Conservation (phyloP, 805 yeast species). For the Alloascoidea hylecoeti region DNA sequence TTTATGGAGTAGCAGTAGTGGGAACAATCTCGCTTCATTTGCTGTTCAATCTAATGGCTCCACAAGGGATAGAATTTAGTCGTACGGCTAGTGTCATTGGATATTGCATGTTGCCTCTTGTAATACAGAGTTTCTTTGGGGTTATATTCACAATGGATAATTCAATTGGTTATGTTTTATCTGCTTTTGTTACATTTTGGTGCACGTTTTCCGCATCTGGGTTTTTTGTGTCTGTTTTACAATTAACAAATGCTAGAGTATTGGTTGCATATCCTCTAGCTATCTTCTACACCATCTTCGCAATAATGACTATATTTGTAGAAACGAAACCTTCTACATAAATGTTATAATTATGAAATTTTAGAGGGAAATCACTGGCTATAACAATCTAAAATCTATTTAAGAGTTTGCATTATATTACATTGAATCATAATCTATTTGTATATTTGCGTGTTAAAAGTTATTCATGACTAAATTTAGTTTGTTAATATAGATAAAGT, state of each 20-base stretch:
- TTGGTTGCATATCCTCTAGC: slow-evolving; percentile 89
- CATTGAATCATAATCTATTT: too few relatives aligned
- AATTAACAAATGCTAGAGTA: slow-evolving; percentile 72
- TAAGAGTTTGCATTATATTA: too few relatives aligned
- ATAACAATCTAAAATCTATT: too few relatives aligned
- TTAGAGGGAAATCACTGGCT: too few relatives aligned
- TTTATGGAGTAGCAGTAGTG: slow-evolving; percentile 88
- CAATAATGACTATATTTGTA: slow-evolving; percentile 87
- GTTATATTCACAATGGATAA: slow-evolving; percentile 60
- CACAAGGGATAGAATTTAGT: slow-evolving; percentile 25
- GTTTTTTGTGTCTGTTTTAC: slow-evolving; percentile 75
- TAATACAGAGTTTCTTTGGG: slow-evolving; percentile 58
- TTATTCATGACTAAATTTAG: too few relatives aligned
- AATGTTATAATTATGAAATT: too few relatives aligned
- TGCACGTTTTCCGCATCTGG: slow-evolving; percentile 91
- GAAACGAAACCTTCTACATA: slow-evolving; percentile 10
- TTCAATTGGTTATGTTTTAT: slow-evolving; percentile 53
- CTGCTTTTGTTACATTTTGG: slow-evolving; percentile 66
- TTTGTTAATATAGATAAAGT: too few relatives aligned
- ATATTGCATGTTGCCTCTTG: slow-evolving; percentile 85
- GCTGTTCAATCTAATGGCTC: slow-evolving; percentile 77
- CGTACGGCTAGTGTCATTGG: slow-evolving; percentile 89
- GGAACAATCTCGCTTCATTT: slow-evolving; percentile 80
- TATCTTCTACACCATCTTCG: slow-evolving; percentile 86
- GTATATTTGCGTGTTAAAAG: too few relatives aligned